These are phyloP conservation scores for Blastobotrys robertii DNA, from an alignment of 805 yeast genomes.

Conservation along the genomic window DNA sequence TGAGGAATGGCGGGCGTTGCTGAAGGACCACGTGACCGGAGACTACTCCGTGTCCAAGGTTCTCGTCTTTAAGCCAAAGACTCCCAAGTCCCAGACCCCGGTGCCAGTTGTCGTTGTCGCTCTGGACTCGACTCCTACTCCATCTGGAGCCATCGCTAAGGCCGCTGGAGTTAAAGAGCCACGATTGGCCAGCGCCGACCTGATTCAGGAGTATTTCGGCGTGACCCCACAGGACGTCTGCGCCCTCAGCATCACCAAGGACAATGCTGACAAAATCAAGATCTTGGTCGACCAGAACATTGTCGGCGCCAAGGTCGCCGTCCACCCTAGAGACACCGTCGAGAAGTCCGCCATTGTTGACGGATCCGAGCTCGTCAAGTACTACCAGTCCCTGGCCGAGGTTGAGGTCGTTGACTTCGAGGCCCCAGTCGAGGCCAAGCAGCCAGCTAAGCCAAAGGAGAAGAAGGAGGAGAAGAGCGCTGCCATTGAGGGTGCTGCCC, in stretches of 20 bases:
- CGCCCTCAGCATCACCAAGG: conserved; percentile 25
- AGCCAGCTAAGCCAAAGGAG: conserved; percentile 10
- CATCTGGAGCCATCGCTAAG: conserved; percentile 53
- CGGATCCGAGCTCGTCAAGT: conserved; percentile 30
- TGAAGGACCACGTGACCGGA: conserved; percentile 8
- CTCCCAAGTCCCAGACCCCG: conserved; percentile 70
- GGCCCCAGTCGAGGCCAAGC: conserved; percentile 21
- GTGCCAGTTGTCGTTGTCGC: conserved; percentile 79
- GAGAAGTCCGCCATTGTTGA: conserved; percentile 29
- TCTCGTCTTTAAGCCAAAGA: conserved; percentile 83
- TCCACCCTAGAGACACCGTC: conserved; percentile 22
- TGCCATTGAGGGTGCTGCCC: conserved; percentile 71
- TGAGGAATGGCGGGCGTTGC: conserved; percentile 15
- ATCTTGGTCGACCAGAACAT: conserved; percentile 35
- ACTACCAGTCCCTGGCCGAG: conserved; percentile 39
- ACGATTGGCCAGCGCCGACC: conserved; percentile 75
- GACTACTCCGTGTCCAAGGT: conserved; percentile 42
- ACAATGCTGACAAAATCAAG: conserved; percentile 49
- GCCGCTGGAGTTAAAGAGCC: conserved; percentile 72
- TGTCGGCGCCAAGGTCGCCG: conserved; percentile 25
- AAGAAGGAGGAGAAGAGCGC: conserved; percentile 27
- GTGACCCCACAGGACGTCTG: conserved; percentile 37
- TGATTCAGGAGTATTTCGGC: conserved; percentile 52
- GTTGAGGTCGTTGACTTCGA: conserved; percentile 30
- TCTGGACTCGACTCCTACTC: conserved; percentile 57